Percentiles rank a stretch among this genome's conserved stretches.
These are phyloP conservation scores for Leccinum variicolor DNA, from an alignment of 768 basidiomycete species.

Conservation along the genomic window DNA sequence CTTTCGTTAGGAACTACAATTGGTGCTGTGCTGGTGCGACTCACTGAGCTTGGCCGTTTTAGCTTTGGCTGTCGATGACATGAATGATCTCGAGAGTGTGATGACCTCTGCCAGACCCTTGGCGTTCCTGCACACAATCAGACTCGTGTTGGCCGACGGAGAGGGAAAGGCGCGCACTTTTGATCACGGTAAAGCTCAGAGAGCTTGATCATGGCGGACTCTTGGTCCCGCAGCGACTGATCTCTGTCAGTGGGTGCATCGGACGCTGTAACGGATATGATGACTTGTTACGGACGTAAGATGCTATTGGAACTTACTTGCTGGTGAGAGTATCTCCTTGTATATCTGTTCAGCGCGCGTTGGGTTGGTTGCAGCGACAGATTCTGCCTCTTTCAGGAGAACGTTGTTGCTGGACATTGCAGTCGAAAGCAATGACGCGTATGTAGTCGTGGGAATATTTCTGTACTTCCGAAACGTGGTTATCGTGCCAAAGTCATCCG, in stretches of 20 bases:
- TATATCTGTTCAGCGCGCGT: slow-evolving; percentile 71
- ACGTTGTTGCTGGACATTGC: slow-evolving; percentile 25
- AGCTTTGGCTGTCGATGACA: slow-evolving; percentile 94
- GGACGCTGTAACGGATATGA: slow-evolving; percentile 21
- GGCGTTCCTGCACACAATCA: slow-evolving; percentile 58
- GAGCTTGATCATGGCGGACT: slow-evolving; percentile 78
- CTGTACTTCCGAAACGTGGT: neutral
- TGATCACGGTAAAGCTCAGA: slow-evolving; percentile 86
- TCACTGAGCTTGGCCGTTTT: slow-evolving; percentile 95
- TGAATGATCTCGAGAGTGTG: slow-evolving; percentile 77
- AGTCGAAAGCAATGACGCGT: slow-evolving; percentile 21
- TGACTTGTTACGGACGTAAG: neutral
- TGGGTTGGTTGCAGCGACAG: slow-evolving; percentile 45
- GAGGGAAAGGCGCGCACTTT: slow-evolving; percentile 47
- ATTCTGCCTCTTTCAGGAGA: slow-evolving; percentile 47
- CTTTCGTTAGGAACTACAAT: neutral
- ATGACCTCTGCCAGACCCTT: slow-evolving; percentile 84
- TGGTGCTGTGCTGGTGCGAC: neutral
- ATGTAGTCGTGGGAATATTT: slow-evolving; percentile 21
- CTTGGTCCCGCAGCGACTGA: slow-evolving; percentile 72
- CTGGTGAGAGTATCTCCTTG: slow-evolving; percentile 56
- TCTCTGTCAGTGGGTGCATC: slow-evolving; percentile 45
- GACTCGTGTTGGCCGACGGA: neutral
- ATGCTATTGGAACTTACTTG: slow-evolving; percentile 24
- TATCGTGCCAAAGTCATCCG: neutral